phyloP scores from a whole-genome alignment of 176 grass and related monocot species.

The Triticum urartu region DNA sequence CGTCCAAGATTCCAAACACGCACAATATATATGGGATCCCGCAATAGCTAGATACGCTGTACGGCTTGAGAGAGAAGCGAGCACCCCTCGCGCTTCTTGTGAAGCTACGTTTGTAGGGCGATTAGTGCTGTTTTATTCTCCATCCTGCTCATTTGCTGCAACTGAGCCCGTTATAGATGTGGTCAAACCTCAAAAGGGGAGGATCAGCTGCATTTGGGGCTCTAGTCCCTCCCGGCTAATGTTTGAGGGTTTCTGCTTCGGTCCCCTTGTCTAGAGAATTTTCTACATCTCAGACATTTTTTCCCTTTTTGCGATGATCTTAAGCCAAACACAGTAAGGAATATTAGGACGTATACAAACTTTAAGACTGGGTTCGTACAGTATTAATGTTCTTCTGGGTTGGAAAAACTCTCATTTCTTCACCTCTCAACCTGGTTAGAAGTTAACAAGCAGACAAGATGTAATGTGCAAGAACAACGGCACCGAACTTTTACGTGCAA shows the following conservation, averaged over 20 bases:
- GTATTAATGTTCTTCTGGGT: too few relatives aligned
- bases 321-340: background rate
- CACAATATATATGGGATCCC: background rate
- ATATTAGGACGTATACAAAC: background rate
- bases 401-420: too few relatives aligned
- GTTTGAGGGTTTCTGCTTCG: background rate
- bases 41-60: background rate
- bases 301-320: background rate
- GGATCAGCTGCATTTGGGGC: constrained; percentile 16
- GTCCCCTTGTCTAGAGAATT: background rate
- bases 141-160: background rate
- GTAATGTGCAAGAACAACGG: background rate
- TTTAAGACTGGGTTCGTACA: too few relatives aligned
- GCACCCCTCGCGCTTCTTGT: background rate
- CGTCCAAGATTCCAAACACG: constrained; percentile 19
- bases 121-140: constrained; percentile 34
- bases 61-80: background rate
- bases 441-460: background rate
- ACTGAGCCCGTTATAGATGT: constrained; percentile 28
- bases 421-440: too few relatives aligned
- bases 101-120: constrained; percentile 29
- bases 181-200: constrained; percentile 43
- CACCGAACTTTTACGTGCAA: background rate
- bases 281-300: background rate
- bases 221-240: background rate